Evolutionary conservation across 1,139 yeast species (phyloP).

Genomic region (Yamadazyma blattariae): DNA sequence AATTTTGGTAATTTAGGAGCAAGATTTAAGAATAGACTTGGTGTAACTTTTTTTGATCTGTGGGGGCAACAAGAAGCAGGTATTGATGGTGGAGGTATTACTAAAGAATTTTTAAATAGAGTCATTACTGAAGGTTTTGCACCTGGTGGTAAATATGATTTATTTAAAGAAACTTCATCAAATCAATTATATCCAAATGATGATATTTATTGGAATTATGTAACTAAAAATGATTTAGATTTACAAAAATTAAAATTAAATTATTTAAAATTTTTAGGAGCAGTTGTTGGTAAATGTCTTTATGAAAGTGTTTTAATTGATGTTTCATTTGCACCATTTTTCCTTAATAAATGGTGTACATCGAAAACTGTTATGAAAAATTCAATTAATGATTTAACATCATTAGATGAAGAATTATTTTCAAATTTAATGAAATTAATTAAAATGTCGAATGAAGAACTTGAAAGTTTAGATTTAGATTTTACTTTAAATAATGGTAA

Average conservation of each 20-base stretch:
- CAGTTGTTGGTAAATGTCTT: slow-evolving; percentile 84
- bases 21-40: slow-evolving; percentile 55
- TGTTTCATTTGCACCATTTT: slow-evolving; percentile 83
- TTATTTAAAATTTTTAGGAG: slow-evolving; percentile 67
- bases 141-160: slow-evolving; percentile 36
- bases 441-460: slow-evolving; percentile 53
- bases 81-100: slow-evolving; percentile 95
- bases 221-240: slow-evolving; percentile 23
- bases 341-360: slow-evolving; percentile 67
- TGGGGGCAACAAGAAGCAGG: slow-evolving; percentile 83
- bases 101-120: slow-evolving; percentile 83
- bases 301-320: slow-evolving; percentile 82
- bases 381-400: slow-evolving; percentile 75
- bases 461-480: slow-evolving; percentile 56
- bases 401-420: slow-evolving; percentile 69
- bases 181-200: slow-evolving; percentile 77
- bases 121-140: slow-evolving; percentile 69
- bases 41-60: slow-evolving; percentile 67
- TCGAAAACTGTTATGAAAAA: slow-evolving; percentile 36
- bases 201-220: slow-evolving; percentile 38
- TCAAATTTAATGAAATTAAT: slow-evolving; percentile 61
- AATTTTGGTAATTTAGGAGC: slow-evolving; percentile 43
- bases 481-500: slow-evolving; percentile 54
- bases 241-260: slow-evolving; percentile 31
- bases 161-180: slow-evolving; percentile 43